These are phyloP conservation scores for Tephrocybe sp. DNA, from an alignment of 768 basidiomycete genomes.

Conservation along the genomic window DNA sequence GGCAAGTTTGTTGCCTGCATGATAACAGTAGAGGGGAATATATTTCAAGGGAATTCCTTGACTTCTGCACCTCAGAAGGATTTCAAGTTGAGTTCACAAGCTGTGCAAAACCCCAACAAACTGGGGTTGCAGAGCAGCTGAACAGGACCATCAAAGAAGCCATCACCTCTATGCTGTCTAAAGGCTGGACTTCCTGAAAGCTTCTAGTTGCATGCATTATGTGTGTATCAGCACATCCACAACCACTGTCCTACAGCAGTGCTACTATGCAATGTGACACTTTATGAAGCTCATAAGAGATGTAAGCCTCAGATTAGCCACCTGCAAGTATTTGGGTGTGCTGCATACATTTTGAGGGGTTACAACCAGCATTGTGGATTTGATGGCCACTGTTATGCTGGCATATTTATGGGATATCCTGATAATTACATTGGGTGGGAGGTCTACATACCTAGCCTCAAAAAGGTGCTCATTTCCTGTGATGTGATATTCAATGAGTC, in stretches of 20 bases:
- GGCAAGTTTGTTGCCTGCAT: conserved; percentile 22
- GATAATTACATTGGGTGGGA: conserved; percentile 22
- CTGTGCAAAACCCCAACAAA: conserved; percentile 36
- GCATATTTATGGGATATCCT: conserved; percentile 31
- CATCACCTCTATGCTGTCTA: conserved; percentile 9
- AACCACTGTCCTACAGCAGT: conserved; percentile 7
- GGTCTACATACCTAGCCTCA: conserved; percentile 24
- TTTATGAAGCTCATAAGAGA: conserved; percentile 11
- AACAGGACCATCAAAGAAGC: conserved; percentile 37
- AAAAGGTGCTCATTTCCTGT: conserved; percentile 19
- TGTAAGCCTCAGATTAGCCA: conserved; percentile 18
- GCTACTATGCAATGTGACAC: neutral
- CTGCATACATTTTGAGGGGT: conserved; percentile 31
- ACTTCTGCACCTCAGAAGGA: conserved; percentile 23
- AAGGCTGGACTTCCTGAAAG: conserved; percentile 2
- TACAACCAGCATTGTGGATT: conserved; percentile 27
- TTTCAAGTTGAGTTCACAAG: conserved; percentile 23
- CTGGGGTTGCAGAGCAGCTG: conserved; percentile 43
- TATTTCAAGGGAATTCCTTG: conserved; percentile 21
- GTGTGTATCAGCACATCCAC: neutral
- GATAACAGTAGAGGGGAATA: conserved; percentile 38
- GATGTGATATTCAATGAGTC: conserved; percentile 30
- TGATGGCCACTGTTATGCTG: conserved; percentile 20
- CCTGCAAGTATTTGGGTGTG: conserved; percentile 34
- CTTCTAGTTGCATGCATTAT: conserved; percentile 2